Conservation (phyloP, 495 filamentous ascomycete genomes). For the Penicillium alfredii region DNA sequence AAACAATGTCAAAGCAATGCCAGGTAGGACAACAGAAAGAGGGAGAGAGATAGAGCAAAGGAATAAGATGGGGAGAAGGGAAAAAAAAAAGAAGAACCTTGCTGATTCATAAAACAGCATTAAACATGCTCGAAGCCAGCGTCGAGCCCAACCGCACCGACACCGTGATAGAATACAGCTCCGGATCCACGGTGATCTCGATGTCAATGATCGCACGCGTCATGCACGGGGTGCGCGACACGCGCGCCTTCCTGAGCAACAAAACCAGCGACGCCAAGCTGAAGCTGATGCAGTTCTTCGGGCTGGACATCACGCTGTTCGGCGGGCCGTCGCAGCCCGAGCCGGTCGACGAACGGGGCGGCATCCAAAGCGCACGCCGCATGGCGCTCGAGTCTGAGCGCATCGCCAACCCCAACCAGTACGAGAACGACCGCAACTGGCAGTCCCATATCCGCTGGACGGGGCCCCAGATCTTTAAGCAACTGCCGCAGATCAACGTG, state of each 20-base stretch:
- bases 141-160: constrained; percentile 40
- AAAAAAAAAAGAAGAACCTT: too few species aligned
- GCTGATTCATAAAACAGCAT: constrained; percentile 25
- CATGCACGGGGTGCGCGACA: constrained; percentile 47
- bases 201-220: constrained; percentile 52
- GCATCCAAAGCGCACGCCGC: constrained; percentile 42
- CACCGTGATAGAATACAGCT: constrained; percentile 55
- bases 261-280: constrained; percentile 52
- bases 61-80: too few species aligned
- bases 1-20: constrained; percentile 59
- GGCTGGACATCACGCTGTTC: constrained; percentile 50
- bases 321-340: constrained; percentile 55
- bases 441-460: constrained; percentile 56
- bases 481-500: constrained; percentile 53
- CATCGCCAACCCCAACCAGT: constrained; percentile 52
- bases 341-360: constrained; percentile 46
- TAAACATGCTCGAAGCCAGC: constrained; percentile 48
- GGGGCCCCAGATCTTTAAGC: constrained; percentile 51
- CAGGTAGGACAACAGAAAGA: constrained; percentile 45
- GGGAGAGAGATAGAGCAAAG: too few species aligned
- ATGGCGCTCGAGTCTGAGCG: constrained; percentile 33
- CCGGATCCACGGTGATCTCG: constrained; percentile 56
- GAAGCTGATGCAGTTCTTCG: constrained; percentile 54
- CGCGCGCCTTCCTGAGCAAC: constrained; percentile 53
- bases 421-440: constrained; percentile 56